Evolutionary conservation across 2,329 filamentous ascomycete genomes (phyloP).

Genomic region (Penicillium rolfsii): DNA sequence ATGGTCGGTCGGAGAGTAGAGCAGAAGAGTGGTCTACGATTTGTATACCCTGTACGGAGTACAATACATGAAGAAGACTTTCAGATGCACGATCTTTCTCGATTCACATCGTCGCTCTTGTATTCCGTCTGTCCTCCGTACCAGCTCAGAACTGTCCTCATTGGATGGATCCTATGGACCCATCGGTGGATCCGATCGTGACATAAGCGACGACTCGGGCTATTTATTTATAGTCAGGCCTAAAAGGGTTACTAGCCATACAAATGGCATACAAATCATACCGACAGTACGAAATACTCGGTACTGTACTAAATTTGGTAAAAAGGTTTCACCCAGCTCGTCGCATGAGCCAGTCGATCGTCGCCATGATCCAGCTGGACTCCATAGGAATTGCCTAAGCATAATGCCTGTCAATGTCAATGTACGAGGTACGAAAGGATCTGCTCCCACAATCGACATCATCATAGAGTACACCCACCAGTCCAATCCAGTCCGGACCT

Average conservation of each 20-base stretch:
- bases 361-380: not conserved
- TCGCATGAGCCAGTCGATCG: not conserved
- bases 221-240: slow-evolving; percentile 3
- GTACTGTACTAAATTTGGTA: slow-evolving; percentile 10
- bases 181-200: not conserved
- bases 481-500: not conserved
- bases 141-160: not conserved
- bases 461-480: not conserved
- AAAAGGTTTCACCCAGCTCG: slow-evolving; percentile 10
- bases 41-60: not conserved
- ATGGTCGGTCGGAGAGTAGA: not conserved
- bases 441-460: not conserved
- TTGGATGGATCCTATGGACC: not conserved
- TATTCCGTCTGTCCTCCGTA: not conserved
- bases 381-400: not conserved
- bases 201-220: not conserved
- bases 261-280: not conserved
- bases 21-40: no score
- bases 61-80: not conserved
- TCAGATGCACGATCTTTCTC: no score
- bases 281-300: not conserved
- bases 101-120: no score
- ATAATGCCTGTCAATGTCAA: not conserved
- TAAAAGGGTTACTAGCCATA: not conserved
- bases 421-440: no score